phyloP scores from a whole-genome alignment of 2,329 filamentous ascomycete genomes.

The Monilinia fructicola region DNA sequence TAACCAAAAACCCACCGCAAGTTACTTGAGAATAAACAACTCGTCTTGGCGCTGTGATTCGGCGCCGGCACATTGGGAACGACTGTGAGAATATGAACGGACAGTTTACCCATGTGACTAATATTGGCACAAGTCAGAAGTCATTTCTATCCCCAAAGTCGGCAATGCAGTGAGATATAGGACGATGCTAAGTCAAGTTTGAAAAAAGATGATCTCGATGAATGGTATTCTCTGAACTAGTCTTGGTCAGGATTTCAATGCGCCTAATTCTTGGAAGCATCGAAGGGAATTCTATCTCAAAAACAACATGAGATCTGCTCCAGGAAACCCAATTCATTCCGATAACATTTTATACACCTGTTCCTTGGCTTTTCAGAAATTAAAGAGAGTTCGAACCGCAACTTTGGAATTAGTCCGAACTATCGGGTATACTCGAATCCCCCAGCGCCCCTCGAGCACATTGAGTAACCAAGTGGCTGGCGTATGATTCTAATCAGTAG shows the following conservation, averaged over 20 bases:
- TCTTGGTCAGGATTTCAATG: too few relatives aligned
- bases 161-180: slow-evolving; percentile 59
- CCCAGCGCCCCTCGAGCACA: background rate
- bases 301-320: too few relatives aligned
- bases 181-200: slow-evolving; percentile 63
- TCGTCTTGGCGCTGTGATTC: slow-evolving; percentile 78
- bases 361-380: too few relatives aligned
- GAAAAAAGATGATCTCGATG: slow-evolving; percentile 55
- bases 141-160: slow-evolving; percentile 72
- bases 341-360: too few relatives aligned
- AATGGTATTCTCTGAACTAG: too few relatives aligned
- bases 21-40: slow-evolving; percentile 67
- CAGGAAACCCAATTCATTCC: too few relatives aligned
- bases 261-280: too few relatives aligned
- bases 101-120: background rate
- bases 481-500: background rate
- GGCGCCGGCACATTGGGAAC: slow-evolving; percentile 73
- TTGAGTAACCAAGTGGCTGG: background rate
- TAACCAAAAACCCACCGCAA: slow-evolving; percentile 74
- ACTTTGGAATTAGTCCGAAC: too few relatives aligned
- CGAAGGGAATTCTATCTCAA: too few relatives aligned
- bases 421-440: too few relatives aligned
- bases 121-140: slow-evolving; percentile 62
- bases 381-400: too few relatives aligned
- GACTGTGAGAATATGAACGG: background rate